phyloP scores from a whole-genome alignment of 73 alveolate genomes.

The Paramecium octaurelia region DNA sequence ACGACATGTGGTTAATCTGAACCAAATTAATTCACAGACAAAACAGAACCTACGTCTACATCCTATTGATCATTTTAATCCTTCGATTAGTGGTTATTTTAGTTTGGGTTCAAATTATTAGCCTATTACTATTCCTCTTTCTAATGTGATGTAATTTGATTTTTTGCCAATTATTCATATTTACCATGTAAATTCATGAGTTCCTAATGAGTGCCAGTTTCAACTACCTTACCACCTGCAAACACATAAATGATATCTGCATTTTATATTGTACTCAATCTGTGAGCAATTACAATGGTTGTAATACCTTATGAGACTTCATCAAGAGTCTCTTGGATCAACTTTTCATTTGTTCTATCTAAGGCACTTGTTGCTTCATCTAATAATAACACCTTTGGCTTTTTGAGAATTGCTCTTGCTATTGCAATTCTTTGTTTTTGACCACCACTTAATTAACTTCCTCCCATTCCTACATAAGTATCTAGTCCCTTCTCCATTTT shows the following conservation, averaged over 20 bases:
- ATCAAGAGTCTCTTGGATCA: slow-evolving; percentile 51
- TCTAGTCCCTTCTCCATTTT: slow-evolving; percentile 35
- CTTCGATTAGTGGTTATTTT: not conserved
- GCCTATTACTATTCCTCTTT: not conserved
- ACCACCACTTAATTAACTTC: slow-evolving; percentile 67
- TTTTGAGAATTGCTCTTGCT: slow-evolving; percentile 66
- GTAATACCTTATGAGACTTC: slow-evolving; percentile 65
- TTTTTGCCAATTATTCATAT: slow-evolving; percentile 44
- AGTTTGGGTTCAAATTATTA: not conserved
- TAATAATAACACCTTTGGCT: slow-evolving; percentile 62
- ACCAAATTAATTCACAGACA: not conserved
- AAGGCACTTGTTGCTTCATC: slow-evolving; percentile 74
- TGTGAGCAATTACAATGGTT: slow-evolving; percentile 79
- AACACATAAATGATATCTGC: slow-evolving; percentile 79
- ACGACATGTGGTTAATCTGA: not conserved
- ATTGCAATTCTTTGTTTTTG: slow-evolving; percentile 68
- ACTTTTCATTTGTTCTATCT: slow-evolving; percentile 58
- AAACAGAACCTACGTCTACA: not conserved
- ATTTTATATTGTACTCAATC: slow-evolving; percentile 77
- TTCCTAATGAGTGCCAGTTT: slow-evolving; percentile 73
- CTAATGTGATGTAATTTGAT: not conserved
- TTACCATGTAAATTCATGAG: slow-evolving; percentile 56
- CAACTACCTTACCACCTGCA: slow-evolving; percentile 71
- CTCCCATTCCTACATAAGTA: slow-evolving; percentile 63
- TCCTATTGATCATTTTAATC: not conserved